Conservation (phyloP, 2,329 filamentous ascomycete genomes). For the Thermoascus crustaceus region DNA sequence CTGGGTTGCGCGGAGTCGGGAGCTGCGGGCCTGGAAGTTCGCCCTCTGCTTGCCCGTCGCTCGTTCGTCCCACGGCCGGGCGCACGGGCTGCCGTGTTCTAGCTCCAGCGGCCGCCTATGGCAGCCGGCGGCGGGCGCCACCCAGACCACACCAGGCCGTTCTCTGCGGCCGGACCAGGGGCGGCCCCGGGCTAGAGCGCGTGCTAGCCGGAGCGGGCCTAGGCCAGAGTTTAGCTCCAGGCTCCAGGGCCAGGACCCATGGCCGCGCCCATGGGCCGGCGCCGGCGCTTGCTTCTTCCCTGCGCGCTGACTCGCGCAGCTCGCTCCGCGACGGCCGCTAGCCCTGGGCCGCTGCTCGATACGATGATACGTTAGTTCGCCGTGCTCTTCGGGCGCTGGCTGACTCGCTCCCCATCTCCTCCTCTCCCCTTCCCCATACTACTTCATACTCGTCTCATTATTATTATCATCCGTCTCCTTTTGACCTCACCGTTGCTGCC, state of each 20-base stretch:
- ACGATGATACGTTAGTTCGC: not conserved
- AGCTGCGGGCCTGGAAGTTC: constrained; percentile 2
- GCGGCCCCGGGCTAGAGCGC: too few relatives aligned
- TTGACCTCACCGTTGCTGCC: not conserved
- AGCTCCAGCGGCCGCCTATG: not conserved
- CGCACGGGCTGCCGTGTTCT: constrained; percentile 1
- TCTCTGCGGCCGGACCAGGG: not conserved
- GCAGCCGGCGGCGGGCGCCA: not conserved
- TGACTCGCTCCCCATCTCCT: constrained; percentile 1
- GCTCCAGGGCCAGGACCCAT: too few relatives aligned
- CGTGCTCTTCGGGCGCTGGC: not conserved
- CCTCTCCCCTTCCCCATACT: not conserved
- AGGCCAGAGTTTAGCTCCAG: too few relatives aligned
- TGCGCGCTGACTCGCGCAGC: too few relatives aligned
- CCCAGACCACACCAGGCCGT: not conserved
- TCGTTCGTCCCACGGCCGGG: not conserved
- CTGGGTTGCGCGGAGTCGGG: constrained; percentile 3
- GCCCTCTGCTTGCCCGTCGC: not conserved
- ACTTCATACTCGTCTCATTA: not conserved
- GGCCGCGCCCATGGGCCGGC: too few relatives aligned
- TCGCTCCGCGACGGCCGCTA: not conserved
- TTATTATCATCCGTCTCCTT: too few relatives aligned
- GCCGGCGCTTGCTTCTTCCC: too few relatives aligned
- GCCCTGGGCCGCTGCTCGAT: constrained; percentile 1
- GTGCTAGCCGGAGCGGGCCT: too few relatives aligned